Base-by-base conservation (phyloP, 192 early-diverging fungal species). In the Endogone sp. region DNA sequence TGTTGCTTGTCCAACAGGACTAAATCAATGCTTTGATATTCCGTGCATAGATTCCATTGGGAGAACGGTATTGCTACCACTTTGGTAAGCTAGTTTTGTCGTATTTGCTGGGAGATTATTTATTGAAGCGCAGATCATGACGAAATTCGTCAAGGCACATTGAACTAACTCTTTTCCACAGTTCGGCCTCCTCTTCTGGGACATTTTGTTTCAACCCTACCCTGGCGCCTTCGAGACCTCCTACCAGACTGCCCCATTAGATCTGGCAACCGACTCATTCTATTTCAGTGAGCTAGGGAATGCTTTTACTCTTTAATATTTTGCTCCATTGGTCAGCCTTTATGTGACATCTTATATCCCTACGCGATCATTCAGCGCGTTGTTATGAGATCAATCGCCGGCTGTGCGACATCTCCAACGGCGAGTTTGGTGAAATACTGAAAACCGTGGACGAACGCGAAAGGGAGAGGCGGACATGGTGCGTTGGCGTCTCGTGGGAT, bases 151-250 rank as follows among this genome's bases (percentile, higher is more conserved):
- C 32, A 27, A 28, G 10, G 10, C 11, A 23, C 26, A 1, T 4
- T 54, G 0, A 29, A 25, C 13, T 3, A 2, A 16, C 20, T 25
- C 13, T 27, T 49, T 61, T 58, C 61, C 60, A 21, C 26, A 79
- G 77, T 89, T 88, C 71, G 76, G 75, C 6, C 73, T 92, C 3
- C 67, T 92, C 23, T 89, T 92, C 66, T 92, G 88, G 88, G 87
- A 92, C 56, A 81, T 89, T 31, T 73, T 92, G 8, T 90, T 92
- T 67, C 64, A 81, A 4, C 76, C 85, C 0, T 66, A 85, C 13
- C 86, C 85, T 0, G 90, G 89, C 28, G 85, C 86, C 2, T 85
- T 92, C 70, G 90, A 92, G 66, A 92, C 88, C 6, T 80, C 82
- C 24, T 92, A 85, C 71, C 90, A 90, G 74, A 82, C 80, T 6